These are phyloP conservation scores for Triangularia setosa DNA, from an alignment of 2,329 filamentous ascomycete genomes.

Conservation along the genomic window DNA sequence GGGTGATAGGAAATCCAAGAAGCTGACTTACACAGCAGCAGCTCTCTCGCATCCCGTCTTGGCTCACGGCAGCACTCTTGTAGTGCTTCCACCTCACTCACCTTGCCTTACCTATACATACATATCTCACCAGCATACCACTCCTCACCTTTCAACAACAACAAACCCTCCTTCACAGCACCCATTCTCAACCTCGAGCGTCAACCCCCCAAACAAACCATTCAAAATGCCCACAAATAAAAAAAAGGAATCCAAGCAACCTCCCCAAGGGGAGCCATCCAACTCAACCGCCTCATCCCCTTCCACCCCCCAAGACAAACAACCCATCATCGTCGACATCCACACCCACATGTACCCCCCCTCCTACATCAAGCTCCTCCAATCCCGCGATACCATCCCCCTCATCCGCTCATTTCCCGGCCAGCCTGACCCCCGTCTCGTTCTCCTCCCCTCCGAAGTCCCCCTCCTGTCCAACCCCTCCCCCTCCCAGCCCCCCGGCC, in stretches of 20 bases:
- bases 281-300: too few relatives aligned
- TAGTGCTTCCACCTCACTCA: too few relatives aligned
- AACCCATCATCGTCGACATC: slow-evolving; percentile 54
- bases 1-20: background rate
- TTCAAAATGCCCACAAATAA: background rate
- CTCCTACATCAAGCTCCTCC: slow-evolving; percentile 58
- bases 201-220: background rate
- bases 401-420: slow-evolving; percentile 64
- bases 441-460: slow-evolving; percentile 47
- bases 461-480: slow-evolving; percentile 40
- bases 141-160: background rate
- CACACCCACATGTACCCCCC: slow-evolving; percentile 69
- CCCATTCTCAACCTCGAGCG: background rate
- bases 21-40: background rate
- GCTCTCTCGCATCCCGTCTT: background rate
- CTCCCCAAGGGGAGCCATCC: too few relatives aligned
- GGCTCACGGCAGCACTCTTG: background rate
- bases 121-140: background rate
- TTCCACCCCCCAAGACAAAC: background rate
- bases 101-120: too few relatives aligned
- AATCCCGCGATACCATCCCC: slow-evolving; percentile 59
- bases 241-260: too few relatives aligned
- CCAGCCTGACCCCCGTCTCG: slow-evolving; percentile 51
- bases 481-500: slow-evolving; percentile 60
- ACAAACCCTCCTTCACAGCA: background rate